Evolutionary conservation across 768 basidiomycete species (phyloP), one percentile per base, ranked within the genome.

Genomic region (Serendipita sp.): DNA sequence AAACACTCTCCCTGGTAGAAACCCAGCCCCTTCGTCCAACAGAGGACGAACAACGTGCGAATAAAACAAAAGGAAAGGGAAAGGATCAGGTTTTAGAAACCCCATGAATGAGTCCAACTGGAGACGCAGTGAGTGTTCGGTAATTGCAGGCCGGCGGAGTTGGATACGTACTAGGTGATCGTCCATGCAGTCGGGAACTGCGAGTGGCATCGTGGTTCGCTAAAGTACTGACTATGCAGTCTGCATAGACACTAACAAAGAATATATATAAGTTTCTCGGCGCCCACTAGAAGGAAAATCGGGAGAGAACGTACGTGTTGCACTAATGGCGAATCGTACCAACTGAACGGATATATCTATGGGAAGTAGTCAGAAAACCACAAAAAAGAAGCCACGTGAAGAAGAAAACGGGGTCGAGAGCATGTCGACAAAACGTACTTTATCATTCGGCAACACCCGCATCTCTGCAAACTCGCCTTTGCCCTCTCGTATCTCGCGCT

Each of bases 311-410:
- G 1, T 34, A 58, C 53, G 53, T 58, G 53, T 13, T 58, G 53
- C 17, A 33, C 20, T n/a, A 58, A 2, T n/a, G 53, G 53, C 53
- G 53, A 58, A 24, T 58, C 53, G 53, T 58, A 58, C 53, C 53
- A 58, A n/a, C 53, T 58, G 30, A 58, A 58, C 11, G 53, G 53
- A 58, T 58, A 58, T n/a, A 58, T 58, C 53, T 58, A 58, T 11
- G n/a, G n/a, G n/a, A 26, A 33, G 17, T 33, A n/a, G 53, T 4
- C 22, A 1, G 31, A 13, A n/a, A n/a, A n/a, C n/a, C n/a, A n/a
- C 11, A 26, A 9, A 33, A 50, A n/a, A 11, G 7, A 20, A n/a
- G 11, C 17, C 45, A 50, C 5, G 34, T n/a, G 1, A n/a, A 48
- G 5, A n/a, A 28, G 20, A 58, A 58, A n/a, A 58, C 1, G 22